Conservation (phyloP, 2,329 filamentous ascomycete genomes). For the Ampelomyces quisqualis region DNA sequence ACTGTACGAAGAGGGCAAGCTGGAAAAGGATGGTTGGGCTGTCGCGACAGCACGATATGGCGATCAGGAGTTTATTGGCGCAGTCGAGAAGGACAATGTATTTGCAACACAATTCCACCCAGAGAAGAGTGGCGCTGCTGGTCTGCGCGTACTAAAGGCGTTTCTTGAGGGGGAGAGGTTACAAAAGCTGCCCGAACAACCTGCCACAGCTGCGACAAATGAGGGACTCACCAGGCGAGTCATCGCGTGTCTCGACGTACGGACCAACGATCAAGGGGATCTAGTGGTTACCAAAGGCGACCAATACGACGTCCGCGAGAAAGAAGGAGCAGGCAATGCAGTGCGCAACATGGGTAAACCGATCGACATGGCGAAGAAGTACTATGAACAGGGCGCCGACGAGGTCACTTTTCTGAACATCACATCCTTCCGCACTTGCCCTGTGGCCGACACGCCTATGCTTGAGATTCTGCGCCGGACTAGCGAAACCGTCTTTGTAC, state of each 20-base stretch:
- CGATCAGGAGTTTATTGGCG: conserved; percentile 85
- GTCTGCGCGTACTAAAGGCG: conserved; percentile 77
- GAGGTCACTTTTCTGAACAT: conserved; percentile 99
- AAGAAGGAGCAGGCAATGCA: conserved; percentile 58
- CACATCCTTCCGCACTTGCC: conserved; percentile 94
- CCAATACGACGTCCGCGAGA: conserved; percentile 97
- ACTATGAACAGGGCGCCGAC: conserved; percentile 96
- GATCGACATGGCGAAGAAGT: conserved; percentile 87
- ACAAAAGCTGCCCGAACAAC: conserved; percentile 52
- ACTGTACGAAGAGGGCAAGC: conserved; percentile 68
- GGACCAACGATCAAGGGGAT: conserved; percentile 90
- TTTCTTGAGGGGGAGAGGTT: conserved; percentile 75
- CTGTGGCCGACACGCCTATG: conserved; percentile 90
- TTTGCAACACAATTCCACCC: conserved; percentile 96
- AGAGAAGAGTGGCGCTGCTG: conserved; percentile 91
- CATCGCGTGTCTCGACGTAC: conserved; percentile 94
- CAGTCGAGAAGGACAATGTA: conserved; percentile 80
- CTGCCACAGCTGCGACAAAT: conserved; percentile 31
- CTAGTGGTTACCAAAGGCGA: conserved; percentile 98
- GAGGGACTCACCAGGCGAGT: conserved; percentile 87
- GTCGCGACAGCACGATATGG: conserved; percentile 92
- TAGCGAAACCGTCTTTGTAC: conserved; percentile 91
- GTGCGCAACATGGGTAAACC: conserved; percentile 96
- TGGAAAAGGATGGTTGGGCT: conserved; percentile 82
- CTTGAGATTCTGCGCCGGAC: conserved; percentile 85